These are phyloP conservation scores for Mentha longifolia DNA, from an alignment of 257 asterid species.

Conservation along the genomic window DNA sequence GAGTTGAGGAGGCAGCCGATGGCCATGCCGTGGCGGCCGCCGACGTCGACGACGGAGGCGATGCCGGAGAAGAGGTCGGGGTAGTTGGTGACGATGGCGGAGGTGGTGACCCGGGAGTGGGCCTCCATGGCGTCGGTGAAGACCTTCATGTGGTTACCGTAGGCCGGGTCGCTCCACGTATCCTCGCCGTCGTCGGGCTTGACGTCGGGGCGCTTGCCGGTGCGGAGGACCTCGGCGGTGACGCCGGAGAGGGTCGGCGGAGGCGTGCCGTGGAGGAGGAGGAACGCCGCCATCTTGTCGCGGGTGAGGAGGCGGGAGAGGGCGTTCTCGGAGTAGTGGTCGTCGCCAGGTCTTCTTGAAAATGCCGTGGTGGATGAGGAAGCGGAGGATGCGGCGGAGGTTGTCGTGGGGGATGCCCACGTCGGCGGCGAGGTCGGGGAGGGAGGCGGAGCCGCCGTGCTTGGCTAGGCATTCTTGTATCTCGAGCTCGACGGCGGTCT, in stretches of 20 bases:
- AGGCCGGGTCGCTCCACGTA: neutral
- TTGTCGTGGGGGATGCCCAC: constrained; percentile 34
- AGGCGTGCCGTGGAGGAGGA: constrained; percentile 13
- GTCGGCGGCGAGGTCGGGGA: constrained; percentile 38
- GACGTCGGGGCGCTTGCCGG: constrained; percentile 13
- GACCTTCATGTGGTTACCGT: constrained; percentile 25
- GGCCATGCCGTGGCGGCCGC: constrained; percentile 5
- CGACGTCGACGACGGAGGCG: neutral
- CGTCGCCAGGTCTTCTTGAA: constrained; percentile 32
- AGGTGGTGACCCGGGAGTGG: neutral
- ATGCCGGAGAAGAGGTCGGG: neutral
- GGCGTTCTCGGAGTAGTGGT: neutral
- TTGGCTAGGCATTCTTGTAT: constrained; percentile 47
- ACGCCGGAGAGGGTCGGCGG: neutral
- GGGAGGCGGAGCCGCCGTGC: constrained; percentile 34
- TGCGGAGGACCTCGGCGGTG: neutral
- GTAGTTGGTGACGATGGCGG: neutral
- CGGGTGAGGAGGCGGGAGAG: neutral
- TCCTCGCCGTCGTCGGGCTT: neutral
- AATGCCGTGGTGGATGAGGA: constrained; percentile 45
- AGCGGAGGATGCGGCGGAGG: constrained; percentile 60
- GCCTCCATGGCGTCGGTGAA: constrained; percentile 32
- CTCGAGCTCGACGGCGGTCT: constrained; percentile 18
- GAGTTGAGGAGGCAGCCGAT: neutral
- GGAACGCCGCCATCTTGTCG: neutral